Base-by-base conservation (phyloP, 352 stramenopile species). In the Pythium brassicae region DNA sequence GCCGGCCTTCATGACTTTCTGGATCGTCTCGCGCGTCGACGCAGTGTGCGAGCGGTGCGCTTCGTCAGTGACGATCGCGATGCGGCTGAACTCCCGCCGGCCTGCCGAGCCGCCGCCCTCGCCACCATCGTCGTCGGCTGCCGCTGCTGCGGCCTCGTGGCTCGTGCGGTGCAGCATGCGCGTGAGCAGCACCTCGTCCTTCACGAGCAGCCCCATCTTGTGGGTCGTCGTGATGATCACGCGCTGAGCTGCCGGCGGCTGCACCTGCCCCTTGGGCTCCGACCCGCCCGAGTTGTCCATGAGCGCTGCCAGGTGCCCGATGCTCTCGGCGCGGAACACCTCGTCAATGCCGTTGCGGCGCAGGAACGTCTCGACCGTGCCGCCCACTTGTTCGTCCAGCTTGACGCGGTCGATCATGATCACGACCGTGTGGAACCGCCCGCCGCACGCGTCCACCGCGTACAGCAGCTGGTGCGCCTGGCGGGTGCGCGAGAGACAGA, bases 51-150 rank as follows among this genome's bases (percentile, higher is more conserved):
- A 91, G 20, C 84, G 84, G 66, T 94, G 84, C 0, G 82, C 84
- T 68, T 94, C 84, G 57, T 94, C 84, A 14, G 82, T 88, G 52
- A 94, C 86, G 59, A 94, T 91, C 0, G 78, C 84, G 19, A 91
- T 71, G 19, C 82, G 76, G 22, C 78, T 82, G 34, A 79, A 90
- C 10, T 59, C 26, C 25, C 1, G 32, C 11, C 20, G 23, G 4
- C 27, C 40, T 45, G 19, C 20, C 43, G 5, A 26, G n/a, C 10
- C n/a, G n/a, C n/a, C n/a, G n/a, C n/a, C n/a, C n/a, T n/a, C n/a
- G n/a, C n/a, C n/a, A n/a, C n/a, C n/a, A n/a, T n/a, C n/a, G n/a
- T 37, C n/a, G 26, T 29, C n/a, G 23, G 20, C 27, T 10, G 42
- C 42, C 10, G 22, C 42, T 22, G 20, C 27, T 10, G 42, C 42